Conservation (phyloP, 139 green algal species). For the Chlorella ohadii region DNA sequence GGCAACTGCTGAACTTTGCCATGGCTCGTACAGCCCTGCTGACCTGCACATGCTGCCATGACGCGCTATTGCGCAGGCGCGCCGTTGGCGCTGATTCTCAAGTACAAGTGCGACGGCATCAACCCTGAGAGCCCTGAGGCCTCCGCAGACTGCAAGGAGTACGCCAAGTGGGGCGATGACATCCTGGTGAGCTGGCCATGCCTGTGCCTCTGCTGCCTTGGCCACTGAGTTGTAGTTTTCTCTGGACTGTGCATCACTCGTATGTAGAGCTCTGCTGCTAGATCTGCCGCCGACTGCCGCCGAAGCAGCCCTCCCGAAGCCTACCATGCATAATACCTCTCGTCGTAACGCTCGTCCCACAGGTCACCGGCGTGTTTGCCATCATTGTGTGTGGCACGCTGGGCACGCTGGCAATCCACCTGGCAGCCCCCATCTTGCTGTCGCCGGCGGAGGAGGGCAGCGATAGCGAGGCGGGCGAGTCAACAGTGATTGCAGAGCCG, state of each 20-base stretch:
- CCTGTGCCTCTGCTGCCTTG: background rate
- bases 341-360: too few species aligned
- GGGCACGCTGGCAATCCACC: conserved; percentile 63
- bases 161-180: conserved; percentile 57
- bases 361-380: conserved; percentile 67
- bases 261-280: too few species aligned
- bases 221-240: too few species aligned
- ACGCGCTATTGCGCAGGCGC: conserved; percentile 14
- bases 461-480: background rate
- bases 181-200: conserved; percentile 49
- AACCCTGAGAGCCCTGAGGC: too few species aligned
- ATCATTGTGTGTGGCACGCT: conserved; percentile 80
- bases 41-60: too few species aligned
- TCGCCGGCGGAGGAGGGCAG: background rate
- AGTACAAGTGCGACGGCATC: conserved; percentile 14
- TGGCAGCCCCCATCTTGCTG: conserved; percentile 53
- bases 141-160: conserved; percentile 32
- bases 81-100: conserved; percentile 53
- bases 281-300: too few species aligned
- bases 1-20: too few species aligned
- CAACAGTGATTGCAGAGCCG: background rate
- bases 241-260: too few species aligned
- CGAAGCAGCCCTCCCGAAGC: too few species aligned
- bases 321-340: too few species aligned
- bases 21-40: background rate